A percentile compares a stretch with the other conserved stretches of the same genome.
Evolutionary conservation across 345 rosid species (phyloP).

Genomic region (Triadica sebifera): DNA sequence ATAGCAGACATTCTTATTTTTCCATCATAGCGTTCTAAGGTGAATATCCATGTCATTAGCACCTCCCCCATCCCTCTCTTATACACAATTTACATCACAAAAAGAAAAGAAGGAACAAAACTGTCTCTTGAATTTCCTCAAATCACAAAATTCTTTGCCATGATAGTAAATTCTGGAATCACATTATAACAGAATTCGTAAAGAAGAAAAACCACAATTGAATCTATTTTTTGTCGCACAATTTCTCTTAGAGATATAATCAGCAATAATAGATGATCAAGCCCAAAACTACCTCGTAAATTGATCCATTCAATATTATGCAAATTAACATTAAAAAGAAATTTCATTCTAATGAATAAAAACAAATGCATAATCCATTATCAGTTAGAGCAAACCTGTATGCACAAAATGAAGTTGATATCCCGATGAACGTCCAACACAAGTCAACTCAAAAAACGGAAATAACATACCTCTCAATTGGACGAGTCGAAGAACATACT

Average conservation of each 20-base stretch:
- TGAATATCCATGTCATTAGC: not conserved
- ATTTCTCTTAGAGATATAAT: not conserved
- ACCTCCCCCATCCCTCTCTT: not conserved
- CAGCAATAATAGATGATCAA: not conserved
- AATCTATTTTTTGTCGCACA: not conserved
- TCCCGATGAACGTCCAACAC: not conserved
- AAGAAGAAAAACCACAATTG: not conserved
- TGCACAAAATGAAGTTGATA: not conserved
- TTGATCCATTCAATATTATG: not conserved
- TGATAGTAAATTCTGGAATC: not conserved
- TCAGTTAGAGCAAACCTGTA: not conserved
- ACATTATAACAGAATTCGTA: not conserved
- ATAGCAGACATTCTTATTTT: not conserved
- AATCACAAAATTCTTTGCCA: not conserved
- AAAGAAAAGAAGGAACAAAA: not conserved
- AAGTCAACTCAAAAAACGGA: not conserved
- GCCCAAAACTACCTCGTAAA: not conserved
- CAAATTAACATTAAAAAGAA: not conserved
- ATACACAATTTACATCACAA: not conserved
- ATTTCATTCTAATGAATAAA: not conserved
- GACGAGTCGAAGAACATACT: constrained; percentile 33
- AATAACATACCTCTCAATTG: constrained; percentile 40
- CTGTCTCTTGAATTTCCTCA: not conserved
- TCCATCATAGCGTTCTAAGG: not conserved
- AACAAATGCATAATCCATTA: not conserved